Evolutionary conservation across 306 rosid species (phyloP).

Genomic region (Lagenaria siceraria): DNA sequence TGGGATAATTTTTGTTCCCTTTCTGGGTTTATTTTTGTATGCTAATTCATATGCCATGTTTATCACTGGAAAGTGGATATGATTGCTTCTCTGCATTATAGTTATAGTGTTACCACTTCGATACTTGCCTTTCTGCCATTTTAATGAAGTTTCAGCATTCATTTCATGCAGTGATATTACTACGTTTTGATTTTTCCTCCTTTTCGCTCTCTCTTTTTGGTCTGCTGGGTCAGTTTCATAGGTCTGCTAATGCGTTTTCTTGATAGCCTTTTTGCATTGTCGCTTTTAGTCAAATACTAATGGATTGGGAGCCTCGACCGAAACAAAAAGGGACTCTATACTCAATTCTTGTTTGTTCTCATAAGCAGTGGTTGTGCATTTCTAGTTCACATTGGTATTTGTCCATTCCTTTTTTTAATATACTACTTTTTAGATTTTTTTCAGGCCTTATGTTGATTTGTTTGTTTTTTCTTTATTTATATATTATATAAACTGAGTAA

Average conservation of each 20-base stretch:
- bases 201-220: not conserved
- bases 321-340: not conserved
- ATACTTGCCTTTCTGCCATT: not conserved
- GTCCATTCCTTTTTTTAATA: not conserved
- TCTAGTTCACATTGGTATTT: not conserved
- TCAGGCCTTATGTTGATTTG: conserved; percentile 3
- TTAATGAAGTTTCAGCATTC: not conserved
- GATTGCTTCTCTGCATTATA: not conserved
- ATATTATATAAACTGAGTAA: no score
- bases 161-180: not conserved
- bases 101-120: not conserved
- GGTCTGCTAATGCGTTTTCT: not conserved
- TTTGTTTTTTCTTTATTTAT: no score
- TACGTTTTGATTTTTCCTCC: not conserved
- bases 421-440: not conserved
- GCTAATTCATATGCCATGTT: not conserved
- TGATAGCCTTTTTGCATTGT: not conserved
- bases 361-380: not conserved
- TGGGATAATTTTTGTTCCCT: not conserved
- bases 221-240: not conserved
- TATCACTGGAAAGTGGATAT: not conserved
- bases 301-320: not conserved
- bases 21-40: not conserved
- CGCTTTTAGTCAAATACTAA: not conserved
- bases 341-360: not conserved